Evolutionary conservation across 1,139 yeast genomes (phyloP), one percentile per base, ranked within the genome.

Genomic region (Yamadazyma triangularis): DNA sequence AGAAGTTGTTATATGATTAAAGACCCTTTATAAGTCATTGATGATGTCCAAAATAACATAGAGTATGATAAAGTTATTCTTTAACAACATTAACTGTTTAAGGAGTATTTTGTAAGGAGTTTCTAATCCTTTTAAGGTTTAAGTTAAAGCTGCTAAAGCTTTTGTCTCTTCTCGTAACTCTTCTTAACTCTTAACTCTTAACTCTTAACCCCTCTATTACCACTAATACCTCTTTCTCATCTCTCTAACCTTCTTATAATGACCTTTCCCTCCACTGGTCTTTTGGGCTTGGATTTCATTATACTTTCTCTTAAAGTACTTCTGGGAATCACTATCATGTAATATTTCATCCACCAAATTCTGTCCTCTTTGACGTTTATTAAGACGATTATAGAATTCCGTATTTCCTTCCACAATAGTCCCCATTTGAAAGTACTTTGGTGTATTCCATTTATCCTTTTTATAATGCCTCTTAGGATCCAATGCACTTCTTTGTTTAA

Each of bases 381-480:
- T 69, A 45, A 88, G 51, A 42, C 94, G 68, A 24, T 85, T 77
- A 58, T 69, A 84, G 53, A 71, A 86, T 51, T 88, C 96, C 1
- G 86, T 72, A 41, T 81, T 77, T 27, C 89, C 93, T 47, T 84
- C 93, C 13, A 89, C 58, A 23, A 91, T 75, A 0, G 96, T 88
- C 9, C 98, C 98, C 51, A 85, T 74, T 41, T 89, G 93, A 56
- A 91, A 88, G 42, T 69, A 77, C 49, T 85, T 87, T 13, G 96
- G 95, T 4, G 75, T 68, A 33, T 71, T 72, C 82, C 94, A 85
- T 40, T 79, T 81, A 36, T 84, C 93, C 56, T 86, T 86, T 59
- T 85, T 87, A 60, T 91, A 91, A 59, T 88, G 96, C 48, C 97
- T 76, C 58, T 91, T 91, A 4, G 97, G 97, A 52, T 91, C 98